phyloP scores from a whole-genome alignment of 2,329 filamentous ascomycete genomes.

The Aspergillus floridensis region DNA sequence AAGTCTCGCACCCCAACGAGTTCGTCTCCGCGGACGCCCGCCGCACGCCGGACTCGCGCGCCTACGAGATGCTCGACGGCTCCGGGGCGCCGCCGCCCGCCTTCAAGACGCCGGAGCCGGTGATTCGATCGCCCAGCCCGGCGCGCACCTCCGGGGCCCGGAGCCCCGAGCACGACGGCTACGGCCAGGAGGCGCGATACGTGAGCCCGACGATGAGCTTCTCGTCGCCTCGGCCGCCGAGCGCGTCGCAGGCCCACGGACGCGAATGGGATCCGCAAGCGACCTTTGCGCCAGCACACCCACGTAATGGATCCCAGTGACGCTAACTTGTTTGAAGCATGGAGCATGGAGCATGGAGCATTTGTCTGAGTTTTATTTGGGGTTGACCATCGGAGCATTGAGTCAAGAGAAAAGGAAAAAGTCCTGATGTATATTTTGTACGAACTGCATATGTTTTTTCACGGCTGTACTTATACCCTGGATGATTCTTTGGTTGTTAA shows the following conservation, averaged over 20 bases:
- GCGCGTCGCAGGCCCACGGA: constrained; percentile 18
- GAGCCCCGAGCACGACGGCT: constrained; percentile 26
- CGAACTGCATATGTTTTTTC: neutral
- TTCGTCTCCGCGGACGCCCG: constrained; percentile 86
- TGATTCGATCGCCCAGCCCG: constrained; percentile 26
- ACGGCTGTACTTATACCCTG: neutral
- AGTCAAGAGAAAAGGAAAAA: neutral
- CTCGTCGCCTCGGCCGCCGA: constrained; percentile 47
- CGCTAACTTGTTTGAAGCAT: neutral
- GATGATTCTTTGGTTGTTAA: neutral
- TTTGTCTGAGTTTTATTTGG: neutral
- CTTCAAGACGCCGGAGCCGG: constrained; percentile 35
- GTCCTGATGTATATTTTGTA: neutral
- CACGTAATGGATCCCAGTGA: constrained; percentile 6
- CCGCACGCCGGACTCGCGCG: constrained; percentile 61
- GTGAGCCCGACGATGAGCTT: constrained; percentile 49
- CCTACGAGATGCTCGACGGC: constrained; percentile 72
- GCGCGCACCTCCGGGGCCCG: constrained; percentile 14
- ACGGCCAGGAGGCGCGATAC: constrained; percentile 48
- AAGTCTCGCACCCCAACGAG: constrained; percentile 60
- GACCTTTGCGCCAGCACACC: constrained; percentile 32
- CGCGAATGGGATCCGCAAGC: constrained; percentile 39
- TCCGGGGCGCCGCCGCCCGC: constrained; percentile 12
- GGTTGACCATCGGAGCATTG: neutral
- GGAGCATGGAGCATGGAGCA: neutral